A percentile compares a stretch with the other conserved stretches of the same genome.
phyloP scores from a whole-genome alignment of 2,329 filamentous ascomycete genomes.

The Aspergillus quadrilineatus region DNA sequence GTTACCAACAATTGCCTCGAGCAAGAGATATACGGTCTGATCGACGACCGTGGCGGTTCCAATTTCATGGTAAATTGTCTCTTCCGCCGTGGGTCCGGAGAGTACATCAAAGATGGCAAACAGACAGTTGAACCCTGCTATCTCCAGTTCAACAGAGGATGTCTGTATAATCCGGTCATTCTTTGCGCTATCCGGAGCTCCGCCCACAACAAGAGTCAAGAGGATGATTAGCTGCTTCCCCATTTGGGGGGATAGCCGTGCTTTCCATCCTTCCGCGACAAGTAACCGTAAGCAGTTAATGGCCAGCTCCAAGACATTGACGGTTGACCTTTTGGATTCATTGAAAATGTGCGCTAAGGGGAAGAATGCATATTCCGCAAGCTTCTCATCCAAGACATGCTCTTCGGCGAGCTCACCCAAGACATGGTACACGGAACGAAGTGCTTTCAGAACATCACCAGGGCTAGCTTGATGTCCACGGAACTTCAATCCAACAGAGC shows the following conservation, averaged over 20 bases:
- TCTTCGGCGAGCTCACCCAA: conserved; percentile 42
- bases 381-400: conserved; percentile 66
- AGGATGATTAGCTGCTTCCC: conserved; percentile 83
- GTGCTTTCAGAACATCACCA: conserved; percentile 48
- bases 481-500: conserved; percentile 54
- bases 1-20: conserved; percentile 70
- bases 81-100: conserved; percentile 47
- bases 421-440: conserved; percentile 45
- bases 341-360: conserved; percentile 85
- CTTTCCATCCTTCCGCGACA: conserved; percentile 75
- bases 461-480: conserved; percentile 46
- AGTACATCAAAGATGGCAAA: conserved; percentile 63
- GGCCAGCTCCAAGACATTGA: conserved; percentile 68
- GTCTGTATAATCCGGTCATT: conserved; percentile 28
- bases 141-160: conserved; percentile 69
- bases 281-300: conserved; percentile 73
- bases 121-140: conserved; percentile 70
- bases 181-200: conserved; percentile 58
- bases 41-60: conserved; percentile 74
- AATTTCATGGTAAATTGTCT: conserved; percentile 48
- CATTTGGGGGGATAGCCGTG: conserved; percentile 67
- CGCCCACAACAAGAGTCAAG: conserved; percentile 76
- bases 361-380: conserved; percentile 94
- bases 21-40: conserved; percentile 74
- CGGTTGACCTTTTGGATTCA: conserved; percentile 68